Percentiles rank a stretch among this genome's conserved stretches.
Evolutionary conservation across 2,329 filamentous ascomycete genomes (phyloP).

Genomic region (Pyrenophora tritici-repentis): DNA sequence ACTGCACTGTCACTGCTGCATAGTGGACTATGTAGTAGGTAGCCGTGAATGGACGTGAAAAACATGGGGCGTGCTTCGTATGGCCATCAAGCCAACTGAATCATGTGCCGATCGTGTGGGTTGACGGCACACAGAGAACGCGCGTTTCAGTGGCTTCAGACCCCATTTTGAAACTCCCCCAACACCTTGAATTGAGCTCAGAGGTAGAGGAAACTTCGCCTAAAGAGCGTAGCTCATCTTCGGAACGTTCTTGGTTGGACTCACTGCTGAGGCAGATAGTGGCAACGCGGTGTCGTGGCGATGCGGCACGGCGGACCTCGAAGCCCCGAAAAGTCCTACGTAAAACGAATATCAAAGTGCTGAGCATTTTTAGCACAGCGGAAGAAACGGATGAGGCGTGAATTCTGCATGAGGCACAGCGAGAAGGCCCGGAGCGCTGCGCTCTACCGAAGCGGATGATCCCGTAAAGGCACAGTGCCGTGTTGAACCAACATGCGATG

Average conservation of each 20-base stretch:
- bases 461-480: conserved; percentile 4
- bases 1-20: no score
- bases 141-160: no score
- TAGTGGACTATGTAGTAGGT: no score
- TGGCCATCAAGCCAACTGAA: no score
- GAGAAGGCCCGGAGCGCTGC: conserved; percentile 5
- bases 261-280: background rate
- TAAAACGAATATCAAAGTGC: background rate
- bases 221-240: no score
- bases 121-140: no score
- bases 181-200: no score
- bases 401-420: conserved; percentile 8
- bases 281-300: background rate
- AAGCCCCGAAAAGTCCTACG: background rate
- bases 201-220: no score
- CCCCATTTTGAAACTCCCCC: no score
- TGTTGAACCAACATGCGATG: background rate
- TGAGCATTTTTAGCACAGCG: background rate
- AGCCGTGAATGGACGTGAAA: no score
- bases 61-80: no score
- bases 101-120: no score
- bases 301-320: conserved; percentile 1
- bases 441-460: conserved; percentile 5
- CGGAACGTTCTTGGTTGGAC: background rate
- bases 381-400: conserved; percentile 5